Evolutionary conservation across 257 asterid species (phyloP).

Genomic region (Fraxinus anomala): DNA sequence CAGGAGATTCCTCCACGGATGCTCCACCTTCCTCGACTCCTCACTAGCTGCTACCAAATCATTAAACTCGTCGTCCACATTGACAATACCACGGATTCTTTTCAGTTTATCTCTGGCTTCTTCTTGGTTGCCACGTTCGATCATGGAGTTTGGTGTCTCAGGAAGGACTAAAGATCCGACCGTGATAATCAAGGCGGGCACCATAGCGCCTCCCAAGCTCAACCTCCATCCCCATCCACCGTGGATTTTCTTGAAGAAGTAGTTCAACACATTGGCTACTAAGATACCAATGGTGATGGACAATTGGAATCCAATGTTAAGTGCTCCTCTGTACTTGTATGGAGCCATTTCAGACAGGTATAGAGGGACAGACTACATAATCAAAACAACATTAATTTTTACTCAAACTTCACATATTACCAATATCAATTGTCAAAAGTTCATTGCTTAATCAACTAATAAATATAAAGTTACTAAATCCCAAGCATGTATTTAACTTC

Average conservation of each 20-base stretch:
- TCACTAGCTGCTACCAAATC: conserved; percentile 73
- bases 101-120: conserved; percentile 49
- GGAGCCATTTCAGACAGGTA: conserved; percentile 68
- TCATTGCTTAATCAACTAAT: background rate
- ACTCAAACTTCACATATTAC: background rate
- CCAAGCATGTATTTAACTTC: background rate
- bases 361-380: conserved; percentile 51
- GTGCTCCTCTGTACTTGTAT: conserved; percentile 52
- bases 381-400: conserved; percentile 1
- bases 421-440: background rate
- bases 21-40: conserved; percentile 53
- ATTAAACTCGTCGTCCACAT: conserved; percentile 70
- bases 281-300: conserved; percentile 52
- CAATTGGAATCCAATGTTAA: conserved; percentile 51
- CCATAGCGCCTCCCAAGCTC: conserved; percentile 85
- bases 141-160: conserved; percentile 81
- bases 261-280: conserved; percentile 46
- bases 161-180: conserved; percentile 77
- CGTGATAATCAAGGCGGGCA: conserved; percentile 72
- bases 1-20: conserved; percentile 75
- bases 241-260: conserved; percentile 36
- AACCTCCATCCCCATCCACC: conserved; percentile 78
- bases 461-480: background rate
- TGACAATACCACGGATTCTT: conserved; percentile 53
- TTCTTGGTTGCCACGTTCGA: conserved; percentile 62